Base-by-base conservation (phyloP, 192 early-diverging fungal genomes). In the Chytriomyces sp. region DNA sequence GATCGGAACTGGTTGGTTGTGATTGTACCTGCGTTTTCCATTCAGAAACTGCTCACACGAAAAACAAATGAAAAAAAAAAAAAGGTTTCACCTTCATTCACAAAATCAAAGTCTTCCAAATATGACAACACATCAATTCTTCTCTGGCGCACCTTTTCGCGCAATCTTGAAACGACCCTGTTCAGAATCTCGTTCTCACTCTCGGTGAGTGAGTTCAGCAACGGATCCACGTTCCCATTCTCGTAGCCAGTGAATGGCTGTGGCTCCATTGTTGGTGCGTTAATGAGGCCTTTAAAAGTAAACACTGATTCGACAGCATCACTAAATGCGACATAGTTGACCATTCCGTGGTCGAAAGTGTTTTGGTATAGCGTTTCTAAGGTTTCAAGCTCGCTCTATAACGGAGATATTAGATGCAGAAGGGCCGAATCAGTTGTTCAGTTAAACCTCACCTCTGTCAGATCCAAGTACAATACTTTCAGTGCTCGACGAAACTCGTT, bases 91-190 rank as follows among this genome's bases (percentile, higher is more conserved):
- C 87, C 87, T 82, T 88, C 87, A 45, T 79, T 78, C 6, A 86
- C 85, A 70, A 81, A 82, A 57, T 88, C 87, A 72, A 77, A 86
- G 48, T 88, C 87, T 75, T 88, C 87, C 80, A 86, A 69, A 46
- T 82, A 83, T 7, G 68, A 67, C 49, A 86, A 68, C 4, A 86
- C 71, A 61, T 86, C 87, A 46, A 86, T 82, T 1, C 85, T 46
- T 45, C 83, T 43, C 67, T 81, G 67, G 2, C 60, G 50, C 18
- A 86, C 69, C 7, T 70, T 72, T 48, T 75, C 67, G 43, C 72
- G 35, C 70, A 88, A 50, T 59, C 83, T 65, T 1, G 24, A 62
- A 49, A 88, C 20, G 2, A 78, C 81, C 61, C 53, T 65, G 10
- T 81, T 60, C 5, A 88, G 66, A 26, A 82, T 67, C 45, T 64